Evolutionary conservation across 179 eudicot genomes (phyloP).

Genomic region (Spinacia oleracea): DNA sequence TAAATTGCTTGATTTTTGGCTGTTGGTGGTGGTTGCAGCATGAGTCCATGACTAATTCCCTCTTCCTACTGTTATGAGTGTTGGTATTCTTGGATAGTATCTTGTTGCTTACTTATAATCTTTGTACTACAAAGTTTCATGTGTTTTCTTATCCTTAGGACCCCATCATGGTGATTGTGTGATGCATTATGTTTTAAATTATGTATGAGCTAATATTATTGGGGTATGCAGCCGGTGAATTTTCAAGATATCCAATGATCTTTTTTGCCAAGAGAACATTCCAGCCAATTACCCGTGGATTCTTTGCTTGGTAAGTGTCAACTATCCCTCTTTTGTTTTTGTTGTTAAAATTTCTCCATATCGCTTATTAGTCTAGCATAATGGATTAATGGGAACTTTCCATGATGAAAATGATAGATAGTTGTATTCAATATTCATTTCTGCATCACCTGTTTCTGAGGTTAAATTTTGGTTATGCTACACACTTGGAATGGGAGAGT

Average conservation of each 20-base stretch:
- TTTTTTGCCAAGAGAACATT: constrained; percentile 75
- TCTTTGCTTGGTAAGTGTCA: constrained; percentile 70
- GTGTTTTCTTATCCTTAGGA: neutral
- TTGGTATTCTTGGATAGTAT: neutral
- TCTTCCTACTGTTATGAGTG: neutral
- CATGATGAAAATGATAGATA: neutral
- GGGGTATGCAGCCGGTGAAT: constrained; percentile 46
- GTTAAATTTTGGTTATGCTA: constrained; percentile 1
- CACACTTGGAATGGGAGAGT: constrained; percentile 3
- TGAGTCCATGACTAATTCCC: neutral
- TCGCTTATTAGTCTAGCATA: neutral
- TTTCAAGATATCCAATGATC: constrained; percentile 62
- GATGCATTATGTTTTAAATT: neutral
- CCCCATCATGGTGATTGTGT: neutral
- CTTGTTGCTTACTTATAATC: neutral
- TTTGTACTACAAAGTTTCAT: neutral
- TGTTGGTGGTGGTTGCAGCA: neutral
- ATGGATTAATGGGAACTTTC: constrained; percentile 1
- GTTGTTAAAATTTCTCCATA: neutral
- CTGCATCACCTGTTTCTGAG: neutral
- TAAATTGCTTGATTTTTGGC: neutral
- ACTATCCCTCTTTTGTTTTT: neutral
- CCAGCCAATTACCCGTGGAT: constrained; percentile 96
- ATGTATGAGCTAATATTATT: neutral
- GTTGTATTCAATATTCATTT: neutral